Evolutionary conservation across 176 grass and related monocot genomes (phyloP).

Genomic region (Carex parvula): DNA sequence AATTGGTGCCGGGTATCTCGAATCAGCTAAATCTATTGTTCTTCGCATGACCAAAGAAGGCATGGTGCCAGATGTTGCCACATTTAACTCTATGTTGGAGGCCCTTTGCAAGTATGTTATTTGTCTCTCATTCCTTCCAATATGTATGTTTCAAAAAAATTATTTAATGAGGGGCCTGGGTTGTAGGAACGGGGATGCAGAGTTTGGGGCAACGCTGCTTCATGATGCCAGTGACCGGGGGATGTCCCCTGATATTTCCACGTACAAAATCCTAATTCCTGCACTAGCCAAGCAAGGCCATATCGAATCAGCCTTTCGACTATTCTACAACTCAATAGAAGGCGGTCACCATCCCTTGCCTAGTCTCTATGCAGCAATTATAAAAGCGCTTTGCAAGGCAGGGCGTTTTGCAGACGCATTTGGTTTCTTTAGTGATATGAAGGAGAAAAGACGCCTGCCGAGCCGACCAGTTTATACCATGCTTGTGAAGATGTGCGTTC

Average conservation of each 20-base stretch:
- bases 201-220: constrained; percentile 55
- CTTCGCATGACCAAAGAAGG: constrained; percentile 97
- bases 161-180: not conserved
- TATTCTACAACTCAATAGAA: constrained; percentile 74
- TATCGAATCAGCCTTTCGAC: constrained; percentile 66
- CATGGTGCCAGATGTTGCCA: constrained; percentile 68
- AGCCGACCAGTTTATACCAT: constrained; percentile 90
- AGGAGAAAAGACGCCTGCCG: constrained; percentile 51
- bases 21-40: constrained; percentile 79
- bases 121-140: not conserved
- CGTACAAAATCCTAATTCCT: constrained; percentile 83
- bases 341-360: constrained; percentile 80
- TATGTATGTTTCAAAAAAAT: not conserved
- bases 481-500: constrained; percentile 92
- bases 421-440: constrained; percentile 79
- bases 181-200: constrained; percentile 44
- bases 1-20: constrained; percentile 65
- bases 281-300: constrained; percentile 74
- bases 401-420: constrained; percentile 76
- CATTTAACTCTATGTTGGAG: constrained; percentile 85
- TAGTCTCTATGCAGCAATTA: constrained; percentile 73
- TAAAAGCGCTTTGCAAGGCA: constrained; percentile 82
- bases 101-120: constrained; percentile 46
- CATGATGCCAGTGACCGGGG: constrained; percentile 58
- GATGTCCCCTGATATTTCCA: constrained; percentile 85